Evolutionary conservation across 768 basidiomycete species (phyloP).

Genomic region (Heimioporus sp.): DNA sequence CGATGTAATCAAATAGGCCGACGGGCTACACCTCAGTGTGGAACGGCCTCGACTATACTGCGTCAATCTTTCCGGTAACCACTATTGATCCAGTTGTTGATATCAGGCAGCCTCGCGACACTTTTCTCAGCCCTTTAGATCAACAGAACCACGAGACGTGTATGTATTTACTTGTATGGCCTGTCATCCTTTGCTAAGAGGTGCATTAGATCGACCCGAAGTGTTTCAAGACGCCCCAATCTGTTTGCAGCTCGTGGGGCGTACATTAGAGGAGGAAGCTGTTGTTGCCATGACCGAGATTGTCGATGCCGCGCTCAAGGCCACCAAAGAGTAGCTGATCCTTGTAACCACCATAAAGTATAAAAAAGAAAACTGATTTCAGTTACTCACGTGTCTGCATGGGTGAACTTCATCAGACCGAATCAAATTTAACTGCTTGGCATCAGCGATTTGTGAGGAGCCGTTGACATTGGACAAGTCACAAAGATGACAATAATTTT

Average conservation of each 20-base stretch:
- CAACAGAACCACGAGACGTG: conserved; percentile 50
- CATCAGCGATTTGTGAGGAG: too few relatives aligned
- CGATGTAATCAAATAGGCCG: conserved; percentile 34
- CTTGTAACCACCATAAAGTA: too few relatives aligned
- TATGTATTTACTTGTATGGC: conserved; percentile 30
- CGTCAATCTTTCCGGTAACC: conserved; percentile 63
- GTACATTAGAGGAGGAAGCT: conserved; percentile 74
- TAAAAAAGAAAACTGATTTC: too few relatives aligned
- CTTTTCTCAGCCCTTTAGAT: conserved; percentile 51
- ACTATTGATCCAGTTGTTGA: conserved; percentile 56
- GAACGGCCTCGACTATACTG: conserved; percentile 68
- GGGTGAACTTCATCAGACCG: too few relatives aligned
- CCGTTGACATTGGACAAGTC: too few relatives aligned
- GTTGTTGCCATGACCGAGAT: conserved; percentile 69
- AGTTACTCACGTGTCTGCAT: too few relatives aligned
- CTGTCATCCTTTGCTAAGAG: neutral
- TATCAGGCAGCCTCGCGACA: conserved; percentile 38
- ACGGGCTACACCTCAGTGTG: conserved; percentile 57
- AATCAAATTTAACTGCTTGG: too few relatives aligned
- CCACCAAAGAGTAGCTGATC: too few relatives aligned
- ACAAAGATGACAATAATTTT: too few relatives aligned
- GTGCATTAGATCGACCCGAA: conserved; percentile 51
- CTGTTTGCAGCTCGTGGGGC: conserved; percentile 62
- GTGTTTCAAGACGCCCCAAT: conserved; percentile 59
- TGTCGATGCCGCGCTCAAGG: conserved; percentile 52